These are phyloP conservation scores for Escovopsis sp. DNA, from an alignment of 2,329 filamentous ascomycete genomes.

Conservation along the genomic window DNA sequence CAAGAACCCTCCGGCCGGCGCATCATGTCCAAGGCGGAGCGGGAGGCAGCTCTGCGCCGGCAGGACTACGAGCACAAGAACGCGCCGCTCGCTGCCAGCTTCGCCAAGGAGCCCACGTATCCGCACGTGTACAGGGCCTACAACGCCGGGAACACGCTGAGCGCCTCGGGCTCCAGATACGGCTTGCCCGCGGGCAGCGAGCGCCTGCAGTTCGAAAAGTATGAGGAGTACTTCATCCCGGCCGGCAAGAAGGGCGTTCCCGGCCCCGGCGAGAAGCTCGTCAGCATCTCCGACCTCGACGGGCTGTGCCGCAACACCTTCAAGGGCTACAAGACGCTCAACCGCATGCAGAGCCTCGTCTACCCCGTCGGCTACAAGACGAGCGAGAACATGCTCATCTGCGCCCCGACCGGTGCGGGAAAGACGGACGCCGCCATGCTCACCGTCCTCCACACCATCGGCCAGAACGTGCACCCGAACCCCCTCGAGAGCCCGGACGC, in stretches of 20 bases:
- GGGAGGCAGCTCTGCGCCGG: constrained; percentile 60
- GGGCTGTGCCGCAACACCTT: constrained; percentile 84
- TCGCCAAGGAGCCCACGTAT: constrained; percentile 61
- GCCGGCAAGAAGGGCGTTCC: constrained; percentile 65
- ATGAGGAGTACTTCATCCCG: constrained; percentile 81
- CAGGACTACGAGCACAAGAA: constrained; percentile 76
- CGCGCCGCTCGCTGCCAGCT: constrained; percentile 52
- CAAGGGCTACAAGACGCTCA: constrained; percentile 81
- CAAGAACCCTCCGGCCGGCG: constrained; percentile 24
- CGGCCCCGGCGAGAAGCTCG: constrained; percentile 55
- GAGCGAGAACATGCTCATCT: constrained; percentile 97
- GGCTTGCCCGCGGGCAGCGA: constrained; percentile 62
- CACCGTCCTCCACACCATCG: constrained; percentile 79
- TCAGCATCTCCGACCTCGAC: constrained; percentile 71
- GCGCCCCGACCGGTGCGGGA: constrained; percentile 92
- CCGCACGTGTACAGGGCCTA: constrained; percentile 86
- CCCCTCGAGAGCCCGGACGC: constrained; percentile 59
- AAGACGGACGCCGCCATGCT: constrained; percentile 98
- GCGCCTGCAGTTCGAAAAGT: constrained; percentile 56
- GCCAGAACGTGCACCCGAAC: constrained; percentile 69
- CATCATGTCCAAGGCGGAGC: constrained; percentile 59
- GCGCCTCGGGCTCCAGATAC: constrained; percentile 66
- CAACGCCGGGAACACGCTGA: constrained; percentile 73
- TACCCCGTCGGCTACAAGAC: constrained; percentile 92
- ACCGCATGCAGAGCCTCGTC: constrained; percentile 95